A percentile compares a stretch with the other conserved stretches of the same genome.
phyloP scores from a whole-genome alignment of 768 basidiomycete genomes.

The Auricularia sp. region DNA sequence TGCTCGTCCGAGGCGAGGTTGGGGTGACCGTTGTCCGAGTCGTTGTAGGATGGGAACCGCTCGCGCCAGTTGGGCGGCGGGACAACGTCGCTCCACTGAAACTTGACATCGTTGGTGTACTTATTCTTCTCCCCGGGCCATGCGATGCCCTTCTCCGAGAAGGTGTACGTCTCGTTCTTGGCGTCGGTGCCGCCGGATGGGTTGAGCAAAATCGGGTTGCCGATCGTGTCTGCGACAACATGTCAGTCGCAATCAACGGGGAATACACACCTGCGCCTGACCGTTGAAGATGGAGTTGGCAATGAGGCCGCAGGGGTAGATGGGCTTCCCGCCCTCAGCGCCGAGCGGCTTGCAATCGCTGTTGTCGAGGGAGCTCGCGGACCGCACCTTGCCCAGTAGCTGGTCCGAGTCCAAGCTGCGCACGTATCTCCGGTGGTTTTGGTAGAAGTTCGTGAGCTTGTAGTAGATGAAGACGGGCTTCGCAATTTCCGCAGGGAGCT shows the following conservation, averaged over 20 bases:
- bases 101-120: conserved; percentile 59
- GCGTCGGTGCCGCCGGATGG: conserved; percentile 30
- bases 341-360: conserved; percentile 88
- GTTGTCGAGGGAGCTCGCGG: conserved; percentile 36
- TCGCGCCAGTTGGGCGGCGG: conserved; percentile 90
- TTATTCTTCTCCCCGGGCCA: conserved; percentile 94
- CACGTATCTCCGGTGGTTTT: conserved; percentile 97
- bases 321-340: conserved; percentile 38
- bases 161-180: conserved; percentile 46
- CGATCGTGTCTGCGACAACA: conserved; percentile 59
- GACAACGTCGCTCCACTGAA: conserved; percentile 52
- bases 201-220: conserved; percentile 49
- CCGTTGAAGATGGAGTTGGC: conserved; percentile 97
- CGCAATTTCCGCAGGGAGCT: conserved; percentile 66
- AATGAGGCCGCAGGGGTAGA: conserved; percentile 95
- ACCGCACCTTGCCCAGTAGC: conserved; percentile 62
- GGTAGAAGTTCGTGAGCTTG: conserved; percentile 92
- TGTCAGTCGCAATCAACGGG: neutral
- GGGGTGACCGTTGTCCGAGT: conserved; percentile 51
- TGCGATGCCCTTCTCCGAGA: conserved; percentile 76
- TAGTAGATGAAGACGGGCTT: conserved; percentile 86
- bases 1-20: conserved; percentile 72
- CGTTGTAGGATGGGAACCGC: conserved; percentile 72
- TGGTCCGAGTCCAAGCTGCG: conserved; percentile 81
- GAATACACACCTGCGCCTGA: conserved; percentile 21